phyloP scores from a whole-genome alignment of 148 eudicot species.

The Cornus suecica region DNA sequence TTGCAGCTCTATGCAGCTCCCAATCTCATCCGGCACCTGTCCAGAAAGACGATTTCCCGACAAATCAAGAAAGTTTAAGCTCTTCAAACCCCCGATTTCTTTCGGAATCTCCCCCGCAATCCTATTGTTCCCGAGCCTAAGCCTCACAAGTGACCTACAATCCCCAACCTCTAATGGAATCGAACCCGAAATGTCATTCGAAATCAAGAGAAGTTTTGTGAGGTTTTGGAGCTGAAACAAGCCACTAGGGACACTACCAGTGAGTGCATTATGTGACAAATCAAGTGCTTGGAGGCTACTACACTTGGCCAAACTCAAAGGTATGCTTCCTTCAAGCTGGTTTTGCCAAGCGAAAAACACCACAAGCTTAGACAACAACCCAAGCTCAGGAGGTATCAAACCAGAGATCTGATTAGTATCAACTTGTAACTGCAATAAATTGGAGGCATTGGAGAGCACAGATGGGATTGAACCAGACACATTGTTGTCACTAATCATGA shows the following conservation, averaged over 20 bases:
- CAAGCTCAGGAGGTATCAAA: slow-evolving; percentile 53
- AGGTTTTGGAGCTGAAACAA: slow-evolving; percentile 59
- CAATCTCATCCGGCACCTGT: slow-evolving; percentile 61
- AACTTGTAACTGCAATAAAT: slow-evolving; percentile 53
- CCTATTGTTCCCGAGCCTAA: slow-evolving; percentile 46
- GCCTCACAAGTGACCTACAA: slow-evolving; percentile 44
- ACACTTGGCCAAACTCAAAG: slow-evolving; percentile 48
- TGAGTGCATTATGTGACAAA: slow-evolving; percentile 62
- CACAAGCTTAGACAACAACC: slow-evolving; percentile 37
- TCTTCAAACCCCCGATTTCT: slow-evolving; percentile 54
- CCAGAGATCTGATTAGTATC: slow-evolving; percentile 78
- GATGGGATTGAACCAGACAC: slow-evolving; percentile 74
- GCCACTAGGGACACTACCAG: slow-evolving; percentile 54
- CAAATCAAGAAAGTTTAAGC: slow-evolving; percentile 68
- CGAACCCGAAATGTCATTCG: slow-evolving; percentile 68
- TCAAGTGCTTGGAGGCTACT: slow-evolving; percentile 56
- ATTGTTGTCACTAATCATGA: slow-evolving; percentile 76
- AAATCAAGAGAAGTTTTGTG: slow-evolving; percentile 63
- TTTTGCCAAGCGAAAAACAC: slow-evolving; percentile 85
- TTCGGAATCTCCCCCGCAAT: slow-evolving; percentile 54
- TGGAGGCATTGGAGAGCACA: slow-evolving; percentile 46
- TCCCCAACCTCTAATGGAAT: slow-evolving; percentile 56
- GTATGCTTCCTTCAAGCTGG: slow-evolving; percentile 75
- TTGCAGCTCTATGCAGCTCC: slow-evolving; percentile 54
- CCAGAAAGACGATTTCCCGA: slow-evolving; percentile 61